A percentile compares a stretch with the other conserved stretches of the same genome.
phyloP scores from a whole-genome alignment of 495 filamentous ascomycete genomes.

The Neurospora sp. region DNA sequence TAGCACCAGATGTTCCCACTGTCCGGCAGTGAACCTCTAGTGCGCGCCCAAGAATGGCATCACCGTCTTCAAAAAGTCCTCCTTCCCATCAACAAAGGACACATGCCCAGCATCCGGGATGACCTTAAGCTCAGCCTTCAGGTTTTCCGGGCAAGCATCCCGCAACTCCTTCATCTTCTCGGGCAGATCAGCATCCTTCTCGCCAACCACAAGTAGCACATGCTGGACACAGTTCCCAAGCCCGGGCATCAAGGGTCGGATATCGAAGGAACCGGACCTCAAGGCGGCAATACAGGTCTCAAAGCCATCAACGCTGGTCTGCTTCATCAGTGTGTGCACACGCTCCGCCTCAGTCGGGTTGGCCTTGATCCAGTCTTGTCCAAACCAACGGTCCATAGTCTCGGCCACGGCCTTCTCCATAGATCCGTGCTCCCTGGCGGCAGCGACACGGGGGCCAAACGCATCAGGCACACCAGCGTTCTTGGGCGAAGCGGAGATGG shows the following conservation, averaged over 20 bases:
- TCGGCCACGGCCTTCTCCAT: constrained; percentile 12
- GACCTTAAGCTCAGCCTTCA: constrained; percentile 7
- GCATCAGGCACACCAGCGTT: constrained; percentile 13
- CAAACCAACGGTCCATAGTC: constrained; percentile 25
- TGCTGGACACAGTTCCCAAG: constrained; percentile 13
- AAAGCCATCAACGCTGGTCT: constrained; percentile 23
- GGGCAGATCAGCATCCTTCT: constrained; percentile 21
- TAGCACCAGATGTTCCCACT: not conserved
- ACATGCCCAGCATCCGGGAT: constrained; percentile 18
- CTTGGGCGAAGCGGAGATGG: constrained; percentile 17
- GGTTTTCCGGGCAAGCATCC: not conserved
- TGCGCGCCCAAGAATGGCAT: not conserved
- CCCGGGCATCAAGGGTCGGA: constrained; percentile 8
- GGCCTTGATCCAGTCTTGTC: constrained; percentile 16
- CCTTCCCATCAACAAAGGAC: constrained; percentile 15
- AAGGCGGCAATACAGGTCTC: constrained; percentile 25
- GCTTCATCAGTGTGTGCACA: constrained; percentile 15
- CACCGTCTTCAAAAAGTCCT: constrained; percentile 6
- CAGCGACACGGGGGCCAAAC: constrained; percentile 17
- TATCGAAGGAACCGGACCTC: constrained; percentile 16
- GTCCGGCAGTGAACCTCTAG: not conserved
- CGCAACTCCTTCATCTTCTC: constrained; percentile 16
- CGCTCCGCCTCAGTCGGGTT: constrained; percentile 21
- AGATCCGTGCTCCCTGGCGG: constrained; percentile 12
- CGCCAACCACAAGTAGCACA: constrained; percentile 21